Evolutionary conservation across 2,329 filamentous ascomycete species (phyloP).

Genomic region (Lachnellula occidentalis): DNA sequence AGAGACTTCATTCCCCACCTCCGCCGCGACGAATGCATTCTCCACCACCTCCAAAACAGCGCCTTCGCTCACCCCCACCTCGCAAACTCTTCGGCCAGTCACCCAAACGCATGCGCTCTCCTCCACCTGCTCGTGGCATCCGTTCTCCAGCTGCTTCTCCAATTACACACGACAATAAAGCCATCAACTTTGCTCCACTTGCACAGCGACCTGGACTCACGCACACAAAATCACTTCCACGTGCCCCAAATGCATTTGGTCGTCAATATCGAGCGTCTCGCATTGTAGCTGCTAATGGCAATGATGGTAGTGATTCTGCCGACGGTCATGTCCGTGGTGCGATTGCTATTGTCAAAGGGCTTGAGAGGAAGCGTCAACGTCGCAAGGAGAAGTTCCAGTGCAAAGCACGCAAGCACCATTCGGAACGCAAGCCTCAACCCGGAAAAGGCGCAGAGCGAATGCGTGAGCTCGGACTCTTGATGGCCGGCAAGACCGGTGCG

Average conservation of each 20-base stretch:
- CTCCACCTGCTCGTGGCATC: conserved; percentile 53
- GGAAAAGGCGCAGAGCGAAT: conserved; percentile 91
- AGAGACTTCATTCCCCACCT: conserved; percentile 51
- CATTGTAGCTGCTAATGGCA: conserved; percentile 36
- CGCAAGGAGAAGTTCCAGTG: conserved; percentile 91
- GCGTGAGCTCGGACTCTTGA: conserved; percentile 82
- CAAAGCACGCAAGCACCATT: conserved; percentile 63
- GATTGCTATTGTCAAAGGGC: conserved; percentile 93
- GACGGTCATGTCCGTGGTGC: conserved; percentile 78
- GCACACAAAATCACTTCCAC: conserved; percentile 81
- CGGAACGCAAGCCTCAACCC: conserved; percentile 62
- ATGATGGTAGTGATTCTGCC: conserved; percentile 32
- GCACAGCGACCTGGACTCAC: conserved; percentile 61
- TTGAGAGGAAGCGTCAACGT: conserved; percentile 89
- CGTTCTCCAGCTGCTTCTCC: conserved; percentile 45
- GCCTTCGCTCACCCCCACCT: conserved; percentile 33
- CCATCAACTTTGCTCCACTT: conserved; percentile 40
- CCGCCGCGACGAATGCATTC: conserved; percentile 34
- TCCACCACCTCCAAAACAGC: conserved; percentile 32
- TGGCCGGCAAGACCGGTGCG: conserved; percentile 72
- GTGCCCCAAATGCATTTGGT: conserved; percentile 66
- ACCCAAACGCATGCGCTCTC: conserved; percentile 58
- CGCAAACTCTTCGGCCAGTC: conserved; percentile 30
- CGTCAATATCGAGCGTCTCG: conserved; percentile 40
- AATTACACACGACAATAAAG: conserved; percentile 33